Evolutionary conservation across 2,329 filamentous ascomycete species (phyloP).

Genomic region (Penicillium sp.): DNA sequence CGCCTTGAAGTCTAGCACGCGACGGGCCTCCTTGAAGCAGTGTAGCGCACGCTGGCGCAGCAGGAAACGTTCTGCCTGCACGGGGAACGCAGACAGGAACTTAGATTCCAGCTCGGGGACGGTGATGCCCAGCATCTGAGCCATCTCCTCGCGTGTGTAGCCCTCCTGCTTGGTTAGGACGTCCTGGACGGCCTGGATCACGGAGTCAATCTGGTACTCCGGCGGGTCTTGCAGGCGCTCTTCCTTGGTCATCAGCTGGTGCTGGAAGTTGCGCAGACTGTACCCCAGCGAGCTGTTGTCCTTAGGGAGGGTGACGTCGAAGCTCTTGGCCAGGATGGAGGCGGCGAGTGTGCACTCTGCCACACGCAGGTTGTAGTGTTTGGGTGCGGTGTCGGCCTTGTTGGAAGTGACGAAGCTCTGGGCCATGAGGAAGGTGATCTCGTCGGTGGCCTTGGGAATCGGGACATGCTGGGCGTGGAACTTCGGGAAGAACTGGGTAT

Average conservation of each 20-base stretch:
- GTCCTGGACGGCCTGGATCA: slow-evolving; percentile 64
- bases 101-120: slow-evolving; percentile 66
- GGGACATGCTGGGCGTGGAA: slow-evolving; percentile 71
- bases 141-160: slow-evolving; percentile 83
- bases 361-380: slow-evolving; percentile 94
- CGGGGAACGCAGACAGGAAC: slow-evolving; percentile 83
- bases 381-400: slow-evolving; percentile 87
- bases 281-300: slow-evolving; percentile 80
- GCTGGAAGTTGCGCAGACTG: slow-evolving; percentile 80
- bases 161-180: slow-evolving; percentile 74
- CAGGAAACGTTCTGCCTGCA: slow-evolving; percentile 81
- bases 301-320: slow-evolving; percentile 60
- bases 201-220: slow-evolving; percentile 64
- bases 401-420: slow-evolving; percentile 92
- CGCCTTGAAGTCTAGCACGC: slow-evolving; percentile 76
- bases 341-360: slow-evolving; percentile 93
- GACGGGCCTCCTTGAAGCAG: slow-evolving; percentile 82
- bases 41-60: slow-evolving; percentile 83
- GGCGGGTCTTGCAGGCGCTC: slow-evolving; percentile 47
- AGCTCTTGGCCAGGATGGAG: slow-evolving; percentile 56
- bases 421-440: slow-evolving; percentile 86
- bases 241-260: slow-evolving; percentile 63
- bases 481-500: slow-evolving; percentile 79
- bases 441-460: slow-evolving; percentile 74
- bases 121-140: slow-evolving; percentile 62